Percentiles rank a stretch among this genome's conserved stretches.
phyloP scores from a whole-genome alignment of 495 filamentous ascomycete species.

The Lasiosphaeris hirsuta region DNA sequence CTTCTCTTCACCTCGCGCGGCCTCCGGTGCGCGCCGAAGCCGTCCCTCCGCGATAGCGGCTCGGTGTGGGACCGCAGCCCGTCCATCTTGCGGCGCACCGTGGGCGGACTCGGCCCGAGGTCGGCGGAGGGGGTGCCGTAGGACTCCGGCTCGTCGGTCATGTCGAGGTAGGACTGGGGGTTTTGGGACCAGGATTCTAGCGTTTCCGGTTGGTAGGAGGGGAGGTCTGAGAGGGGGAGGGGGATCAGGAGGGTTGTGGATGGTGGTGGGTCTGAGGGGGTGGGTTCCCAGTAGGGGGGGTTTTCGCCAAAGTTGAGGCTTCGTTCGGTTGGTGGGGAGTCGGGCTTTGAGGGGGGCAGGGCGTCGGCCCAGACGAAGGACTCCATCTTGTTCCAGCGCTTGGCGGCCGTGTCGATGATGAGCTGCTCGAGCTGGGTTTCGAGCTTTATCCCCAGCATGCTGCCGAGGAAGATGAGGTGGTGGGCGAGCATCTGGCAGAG shows the following conservation, averaged over 20 bases:
- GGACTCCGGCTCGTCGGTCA: constrained; percentile 23
- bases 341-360: not conserved
- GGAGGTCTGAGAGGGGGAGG: constrained; percentile 12
- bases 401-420: constrained; percentile 29
- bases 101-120: not conserved
- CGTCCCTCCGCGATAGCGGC: not conserved
- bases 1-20: constrained; percentile 10
- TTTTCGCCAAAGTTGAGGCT: not conserved
- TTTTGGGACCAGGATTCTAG: constrained; percentile 24
- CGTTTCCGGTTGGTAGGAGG: not conserved
- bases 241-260: constrained; percentile 4
- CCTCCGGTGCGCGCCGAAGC: not conserved
- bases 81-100: not conserved
- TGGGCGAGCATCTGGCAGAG: constrained; percentile 37
- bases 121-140: not conserved
- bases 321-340: not conserved
- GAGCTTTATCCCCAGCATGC: constrained; percentile 30
- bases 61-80: constrained; percentile 6
- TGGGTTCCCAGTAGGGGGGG: constrained; percentile 5
- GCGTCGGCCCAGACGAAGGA: constrained; percentile 23
- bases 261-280: constrained; percentile 2
- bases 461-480: constrained; percentile 33
- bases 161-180: constrained; percentile 29
- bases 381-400: constrained; percentile 32
- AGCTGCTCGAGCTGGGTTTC: constrained; percentile 26